Conservation (phyloP, 1,139 yeast genomes). For the Saccharomycopsis hybrid region DNA sequence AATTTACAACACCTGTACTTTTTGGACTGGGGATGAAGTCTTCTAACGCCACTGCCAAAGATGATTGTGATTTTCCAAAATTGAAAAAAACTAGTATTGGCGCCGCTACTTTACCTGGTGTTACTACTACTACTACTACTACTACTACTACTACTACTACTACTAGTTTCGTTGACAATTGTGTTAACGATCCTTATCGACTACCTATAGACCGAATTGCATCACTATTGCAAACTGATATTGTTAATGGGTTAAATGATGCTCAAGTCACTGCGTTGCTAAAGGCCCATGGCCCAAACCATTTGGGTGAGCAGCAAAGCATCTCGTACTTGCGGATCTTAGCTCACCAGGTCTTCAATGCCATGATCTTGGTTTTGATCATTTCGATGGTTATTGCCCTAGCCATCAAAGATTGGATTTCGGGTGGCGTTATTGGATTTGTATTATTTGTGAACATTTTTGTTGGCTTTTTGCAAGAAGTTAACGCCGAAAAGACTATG, state of each 20-base stretch:
- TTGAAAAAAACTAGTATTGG: too few species aligned
- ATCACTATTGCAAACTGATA: slow-evolving; percentile 34
- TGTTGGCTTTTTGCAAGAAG: slow-evolving; percentile 68
- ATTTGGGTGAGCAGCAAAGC: slow-evolving; percentile 53
- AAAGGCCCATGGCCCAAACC: slow-evolving; percentile 48
- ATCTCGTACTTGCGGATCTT: slow-evolving; percentile 54
- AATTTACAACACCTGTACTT: too few species aligned
- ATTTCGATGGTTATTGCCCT: slow-evolving; percentile 72
- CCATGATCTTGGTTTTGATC: slow-evolving; percentile 73
- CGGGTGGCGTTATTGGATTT: slow-evolving; percentile 75
- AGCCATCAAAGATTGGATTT: slow-evolving; percentile 73
- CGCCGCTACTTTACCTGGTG: too few species aligned
- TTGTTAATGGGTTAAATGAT: slow-evolving; percentile 42
- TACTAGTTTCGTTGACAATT: slow-evolving; percentile 22
- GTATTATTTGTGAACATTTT: slow-evolving; percentile 61
- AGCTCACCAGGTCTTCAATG: slow-evolving; percentile 68
- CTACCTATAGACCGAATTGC: slow-evolving; percentile 32
- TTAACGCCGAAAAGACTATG: slow-evolving; percentile 76
- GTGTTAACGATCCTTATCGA: slow-evolving; percentile 23
- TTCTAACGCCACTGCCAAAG: too few species aligned
- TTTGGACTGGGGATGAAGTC: too few species aligned
- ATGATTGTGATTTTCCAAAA: too few species aligned
- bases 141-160: too few species aligned
- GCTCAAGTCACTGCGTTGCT: slow-evolving; percentile 33
- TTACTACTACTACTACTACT: too few species aligned